phyloP scores from a whole-genome alignment of 2,329 filamentous ascomycete genomes.

The Thelonectria discophora region DNA sequence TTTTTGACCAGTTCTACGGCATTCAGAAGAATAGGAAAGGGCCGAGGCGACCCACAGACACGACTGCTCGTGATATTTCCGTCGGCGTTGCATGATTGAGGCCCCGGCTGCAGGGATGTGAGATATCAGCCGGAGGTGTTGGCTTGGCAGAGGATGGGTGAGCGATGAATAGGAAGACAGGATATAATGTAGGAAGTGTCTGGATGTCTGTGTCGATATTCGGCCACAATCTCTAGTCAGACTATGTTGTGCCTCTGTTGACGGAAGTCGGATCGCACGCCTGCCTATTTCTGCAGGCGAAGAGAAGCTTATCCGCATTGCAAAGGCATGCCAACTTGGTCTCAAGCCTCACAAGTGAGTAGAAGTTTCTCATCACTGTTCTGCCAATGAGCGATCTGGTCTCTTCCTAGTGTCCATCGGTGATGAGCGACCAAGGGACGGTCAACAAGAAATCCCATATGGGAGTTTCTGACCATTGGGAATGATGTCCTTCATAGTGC shows the following conservation, averaged over 20 bases:
- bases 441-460: too few species aligned
- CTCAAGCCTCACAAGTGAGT: conserved; percentile 27
- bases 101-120: not conserved
- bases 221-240: not conserved
- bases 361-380: too few species aligned
- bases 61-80: not conserved
- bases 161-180: not conserved
- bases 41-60: not conserved
- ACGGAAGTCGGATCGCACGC: conserved; percentile 54
- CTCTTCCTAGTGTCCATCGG: too few species aligned
- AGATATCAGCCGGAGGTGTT: not conserved
- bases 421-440: too few species aligned
- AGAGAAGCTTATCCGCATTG: too few species aligned
- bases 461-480: too few species aligned
- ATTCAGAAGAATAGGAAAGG: not conserved
- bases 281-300: conserved; percentile 38
- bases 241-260: not conserved
- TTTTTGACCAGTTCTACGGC: not conserved
- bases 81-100: not conserved
- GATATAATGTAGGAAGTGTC: too few species aligned
- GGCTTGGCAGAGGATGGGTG: not conserved
- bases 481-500: too few species aligned
- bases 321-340: conserved; percentile 32
- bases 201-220: not conserved
- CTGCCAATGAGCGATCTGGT: too few species aligned